Evolutionary conservation across 176 grass and related monocot genomes (phyloP).

Genomic region (Phoenix dactylifera): DNA sequence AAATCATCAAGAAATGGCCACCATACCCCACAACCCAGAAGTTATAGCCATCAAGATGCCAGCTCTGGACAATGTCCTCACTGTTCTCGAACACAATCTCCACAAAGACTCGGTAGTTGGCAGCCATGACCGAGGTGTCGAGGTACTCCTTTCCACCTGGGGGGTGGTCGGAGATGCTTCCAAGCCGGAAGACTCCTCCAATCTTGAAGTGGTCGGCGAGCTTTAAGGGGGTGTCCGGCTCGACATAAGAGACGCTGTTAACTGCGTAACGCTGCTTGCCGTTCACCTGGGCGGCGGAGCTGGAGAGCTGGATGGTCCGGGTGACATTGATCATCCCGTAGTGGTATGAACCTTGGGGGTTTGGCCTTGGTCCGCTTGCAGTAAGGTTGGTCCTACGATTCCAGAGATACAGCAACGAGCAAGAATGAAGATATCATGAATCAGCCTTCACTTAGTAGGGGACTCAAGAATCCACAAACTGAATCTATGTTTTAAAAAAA

Average conservation of each 20-base stretch:
- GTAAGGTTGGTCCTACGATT: constrained; percentile 62
- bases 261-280: constrained; percentile 60
- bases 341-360: constrained; percentile 92
- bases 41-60: constrained; percentile 80
- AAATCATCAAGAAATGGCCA: no score
- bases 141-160: constrained; percentile 3
- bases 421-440: no score
- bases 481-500: no score
- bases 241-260: constrained; percentile 64
- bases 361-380: constrained; percentile 79
- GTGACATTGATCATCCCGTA: constrained; percentile 78
- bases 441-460: no score
- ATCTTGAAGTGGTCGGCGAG: constrained; percentile 82
- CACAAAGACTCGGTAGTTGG: constrained; percentile 54
- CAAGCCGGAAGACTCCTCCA: constrained; percentile 50
- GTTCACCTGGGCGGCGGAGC: constrained; percentile 29
- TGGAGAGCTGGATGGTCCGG: constrained; percentile 57
- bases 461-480: no score
- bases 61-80: constrained; percentile 55
- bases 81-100: constrained; percentile 76
- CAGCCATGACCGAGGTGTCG: constrained; percentile 63
- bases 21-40: constrained; percentile 73
- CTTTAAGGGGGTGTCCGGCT: constrained; percentile 78
- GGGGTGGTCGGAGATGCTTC: constrained; percentile 43
- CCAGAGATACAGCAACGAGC: neutral